Conservation (phyloP, 805 yeast species). For the Lachancea mirantina region DNA sequence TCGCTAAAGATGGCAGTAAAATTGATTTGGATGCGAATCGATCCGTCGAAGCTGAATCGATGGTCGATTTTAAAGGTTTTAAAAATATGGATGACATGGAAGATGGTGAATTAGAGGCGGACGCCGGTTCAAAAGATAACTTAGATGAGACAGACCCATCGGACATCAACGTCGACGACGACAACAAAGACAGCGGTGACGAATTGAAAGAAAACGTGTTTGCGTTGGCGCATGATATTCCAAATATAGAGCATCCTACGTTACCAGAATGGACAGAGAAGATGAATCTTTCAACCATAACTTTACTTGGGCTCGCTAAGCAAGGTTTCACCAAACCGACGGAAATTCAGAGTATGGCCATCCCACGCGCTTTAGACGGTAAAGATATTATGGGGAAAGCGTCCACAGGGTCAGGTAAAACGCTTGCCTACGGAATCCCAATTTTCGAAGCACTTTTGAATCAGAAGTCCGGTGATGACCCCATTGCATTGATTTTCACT, state of each 20-base stretch:
- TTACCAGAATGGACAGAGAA: constrained; percentile 56
- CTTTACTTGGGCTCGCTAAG: constrained; percentile 53
- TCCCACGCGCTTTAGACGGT: constrained; percentile 68
- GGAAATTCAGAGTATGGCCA: constrained; percentile 67
- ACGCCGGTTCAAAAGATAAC: constrained; percentile 20
- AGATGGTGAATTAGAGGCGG: constrained; percentile 28
- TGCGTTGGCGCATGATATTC: constrained; percentile 16
- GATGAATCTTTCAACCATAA: constrained; percentile 42
- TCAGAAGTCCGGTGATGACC: constrained; percentile 29
- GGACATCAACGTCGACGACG: constrained; percentile 17
- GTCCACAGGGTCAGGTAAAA: constrained; percentile 96
- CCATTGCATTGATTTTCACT: constrained; percentile 76
- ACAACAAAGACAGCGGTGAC: constrained; percentile 14
- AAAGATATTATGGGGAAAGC: constrained; percentile 92
- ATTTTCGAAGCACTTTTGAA: constrained; percentile 57
- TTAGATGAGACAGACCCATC: constrained; percentile 21
- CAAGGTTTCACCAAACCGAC: constrained; percentile 68
- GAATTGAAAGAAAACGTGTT: constrained; percentile 27
- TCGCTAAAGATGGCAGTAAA: constrained; percentile 34
- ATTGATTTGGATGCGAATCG: constrained; percentile 10
- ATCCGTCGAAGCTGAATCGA: constrained; percentile 10
- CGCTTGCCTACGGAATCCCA: constrained; percentile 92
- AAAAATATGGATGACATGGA: constrained; percentile 28
- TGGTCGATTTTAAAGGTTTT: constrained; percentile 23
- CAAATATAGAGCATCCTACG: constrained; percentile 34